Base-by-base conservation (phyloP, 2,329 filamentous ascomycete species). In the Blastomyces gilchristii region DNA sequence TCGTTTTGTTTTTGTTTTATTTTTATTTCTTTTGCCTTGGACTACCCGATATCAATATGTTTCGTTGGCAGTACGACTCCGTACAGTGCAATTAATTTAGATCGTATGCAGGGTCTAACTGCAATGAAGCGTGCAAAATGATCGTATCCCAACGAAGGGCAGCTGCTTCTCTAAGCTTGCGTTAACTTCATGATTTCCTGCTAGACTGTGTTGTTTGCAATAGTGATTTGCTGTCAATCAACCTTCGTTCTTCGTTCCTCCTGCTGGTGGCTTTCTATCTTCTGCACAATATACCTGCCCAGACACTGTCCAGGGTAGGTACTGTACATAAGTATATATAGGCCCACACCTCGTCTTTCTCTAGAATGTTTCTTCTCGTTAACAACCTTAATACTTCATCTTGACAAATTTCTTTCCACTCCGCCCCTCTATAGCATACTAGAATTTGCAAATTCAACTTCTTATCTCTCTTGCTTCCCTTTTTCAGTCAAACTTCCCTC, bases 91-190 rank as follows among this genome's bases (percentile, higher is more conserved):
- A 57, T 25, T 39, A 57, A 41, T 57, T 57, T 39, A 39, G 37
- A 57, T 3, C 18, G 1, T 18, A 57, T 57, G 54, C 54, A 57
- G 54, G 52, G 54, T 57, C 54, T 57, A 6, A 6, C 54, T 57
- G 54, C 54, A 57, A 57, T 31, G 11, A 57, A 57, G 54, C 54
- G 54, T 57, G 54, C 54, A 28, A 57, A 41, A 57, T 25, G 54
- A 39, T 54, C 28, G 18, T 39, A 39, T 43, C 37, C 37, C 34
- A 57, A 57, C 54, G 37, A 39, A 39, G 54, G 54, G 12, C 34
- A 57, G 54, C 54, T 41, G 54, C 54, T 57, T 57, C 22, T 39
- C 34, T 11, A 43, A 57, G 34, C n/a, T 5, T 39, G 31, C n/a
- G 16, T 43, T 57, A 16, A 43, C 18, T 57, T 43, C 4, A 22